Percentiles rank a stretch among this genome's conserved stretches.
Evolutionary conservation across 306 rosid genomes (phyloP).

Genomic region (Trifolium fragiferum): DNA sequence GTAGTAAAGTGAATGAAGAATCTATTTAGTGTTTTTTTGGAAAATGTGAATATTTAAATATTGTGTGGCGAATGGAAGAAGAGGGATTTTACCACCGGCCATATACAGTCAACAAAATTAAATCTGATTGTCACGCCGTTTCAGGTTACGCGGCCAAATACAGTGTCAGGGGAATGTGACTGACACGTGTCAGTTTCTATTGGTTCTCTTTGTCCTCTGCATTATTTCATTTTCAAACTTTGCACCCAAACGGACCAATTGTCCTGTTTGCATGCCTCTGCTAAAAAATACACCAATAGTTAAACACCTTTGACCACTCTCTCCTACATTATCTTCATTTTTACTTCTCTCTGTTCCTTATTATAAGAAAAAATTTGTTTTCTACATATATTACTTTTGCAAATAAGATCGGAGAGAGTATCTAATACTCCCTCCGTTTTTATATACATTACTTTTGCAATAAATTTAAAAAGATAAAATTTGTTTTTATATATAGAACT

Average conservation of each 20-base stretch:
- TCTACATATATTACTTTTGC: too few relatives aligned
- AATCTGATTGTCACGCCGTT: conserved; percentile 57
- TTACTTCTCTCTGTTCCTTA: too few relatives aligned
- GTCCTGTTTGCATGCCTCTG: conserved; percentile 72
- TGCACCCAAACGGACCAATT: conserved; percentile 65
- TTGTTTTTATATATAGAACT: too few relatives aligned
- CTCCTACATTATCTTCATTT: neutral
- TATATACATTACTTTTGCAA: too few relatives aligned
- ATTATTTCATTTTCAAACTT: conserved; percentile 45
- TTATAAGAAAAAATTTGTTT: too few relatives aligned
- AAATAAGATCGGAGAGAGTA: too few relatives aligned
- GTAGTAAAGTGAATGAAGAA: conserved; percentile 38
- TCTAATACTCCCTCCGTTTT: too few relatives aligned
- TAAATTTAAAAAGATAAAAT: too few relatives aligned
- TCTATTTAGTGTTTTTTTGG: conserved; percentile 30
- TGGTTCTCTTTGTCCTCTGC: conserved; percentile 21
- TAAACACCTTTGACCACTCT: neutral
- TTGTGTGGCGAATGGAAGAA: conserved; percentile 24
- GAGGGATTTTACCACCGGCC: neutral
- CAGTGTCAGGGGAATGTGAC: conserved; percentile 58
- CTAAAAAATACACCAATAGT: conserved; percentile 27
- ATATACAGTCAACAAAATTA: conserved; percentile 50
- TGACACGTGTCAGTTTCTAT: conserved; percentile 62
- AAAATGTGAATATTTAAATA: conserved; percentile 46
- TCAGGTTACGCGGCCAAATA: conserved; percentile 48